Conservation (phyloP, 2,329 filamentous ascomycete species). For the Macrophomina tecta region DNA sequence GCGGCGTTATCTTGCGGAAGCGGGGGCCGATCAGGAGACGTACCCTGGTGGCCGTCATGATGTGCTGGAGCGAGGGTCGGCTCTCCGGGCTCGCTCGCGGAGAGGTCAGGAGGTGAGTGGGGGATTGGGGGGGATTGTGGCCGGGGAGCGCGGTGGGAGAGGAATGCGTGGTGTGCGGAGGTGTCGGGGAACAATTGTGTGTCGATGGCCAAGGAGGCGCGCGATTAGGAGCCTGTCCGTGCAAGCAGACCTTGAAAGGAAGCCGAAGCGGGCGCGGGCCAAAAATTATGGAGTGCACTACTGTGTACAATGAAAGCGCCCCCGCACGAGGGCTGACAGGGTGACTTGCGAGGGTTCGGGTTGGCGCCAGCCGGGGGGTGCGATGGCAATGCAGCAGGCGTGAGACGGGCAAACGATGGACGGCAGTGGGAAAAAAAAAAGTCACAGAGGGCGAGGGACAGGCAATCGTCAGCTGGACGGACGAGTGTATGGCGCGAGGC, state of each 20-base stretch:
- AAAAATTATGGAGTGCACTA: conserved; percentile 30
- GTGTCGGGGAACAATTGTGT: conserved; percentile 23
- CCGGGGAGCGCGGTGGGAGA: not conserved
- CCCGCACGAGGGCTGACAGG: conserved; percentile 27
- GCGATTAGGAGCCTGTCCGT: conserved; percentile 27
- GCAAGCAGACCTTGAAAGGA: conserved; percentile 28
- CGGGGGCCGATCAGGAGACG: conserved; percentile 29
- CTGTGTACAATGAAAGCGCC: conserved; percentile 29
- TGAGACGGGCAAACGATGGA: not conserved
- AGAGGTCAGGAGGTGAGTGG: not conserved
- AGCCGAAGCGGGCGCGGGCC: conserved; percentile 23
- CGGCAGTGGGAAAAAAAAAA: conserved; percentile 10
- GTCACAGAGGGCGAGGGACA: conserved; percentile 12
- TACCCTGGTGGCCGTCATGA: conserved; percentile 50
- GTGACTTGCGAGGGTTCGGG: conserved; percentile 11
- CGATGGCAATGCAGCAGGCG: conserved; percentile 15
- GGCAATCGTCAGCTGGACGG: conserved; percentile 27
- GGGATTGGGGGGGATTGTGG: conserved; percentile 5
- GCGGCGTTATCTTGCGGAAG: conserved; percentile 33
- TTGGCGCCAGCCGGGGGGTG: conserved; percentile 16
- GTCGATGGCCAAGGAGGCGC: conserved; percentile 21
- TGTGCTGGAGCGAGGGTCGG: conserved; percentile 5
- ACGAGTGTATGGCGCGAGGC: conserved; percentile 15
- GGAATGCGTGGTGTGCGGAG: conserved; percentile 12
- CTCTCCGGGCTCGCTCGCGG: not conserved